A percentile compares a stretch with the other conserved stretches of the same genome.
Evolutionary conservation across 2,329 filamentous ascomycete genomes (phyloP).

Genomic region (Alternaria brassicae): DNA sequence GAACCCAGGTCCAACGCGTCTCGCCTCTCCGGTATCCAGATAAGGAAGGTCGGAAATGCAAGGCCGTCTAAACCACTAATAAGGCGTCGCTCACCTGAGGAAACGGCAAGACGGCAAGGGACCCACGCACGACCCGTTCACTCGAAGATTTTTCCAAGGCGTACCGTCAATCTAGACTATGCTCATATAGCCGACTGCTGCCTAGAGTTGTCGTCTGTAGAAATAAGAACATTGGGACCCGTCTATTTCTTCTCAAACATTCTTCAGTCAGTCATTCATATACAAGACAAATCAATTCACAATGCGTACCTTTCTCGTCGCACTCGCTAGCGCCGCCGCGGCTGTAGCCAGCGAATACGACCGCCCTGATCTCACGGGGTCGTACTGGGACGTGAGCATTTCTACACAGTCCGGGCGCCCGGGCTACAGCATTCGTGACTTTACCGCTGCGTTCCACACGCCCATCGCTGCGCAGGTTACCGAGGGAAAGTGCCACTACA

Average conservation of each 20-base stretch:
- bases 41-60: neutral
- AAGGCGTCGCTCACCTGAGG: neutral
- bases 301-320: neutral
- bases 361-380: neutral
- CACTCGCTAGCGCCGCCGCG: neutral
- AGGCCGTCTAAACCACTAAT: neutral
- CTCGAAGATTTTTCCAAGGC: neutral
- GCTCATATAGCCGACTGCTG: neutral
- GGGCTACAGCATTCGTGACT: neutral
- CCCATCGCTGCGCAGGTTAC: neutral
- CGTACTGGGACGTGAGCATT: neutral
- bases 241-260: neutral
- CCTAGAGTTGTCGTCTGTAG: neutral
- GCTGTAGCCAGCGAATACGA: neutral
- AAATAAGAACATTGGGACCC: neutral
- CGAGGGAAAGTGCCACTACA: neutral
- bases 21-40: neutral
- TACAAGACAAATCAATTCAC: neutral
- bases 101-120: neutral
- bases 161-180: neutral
- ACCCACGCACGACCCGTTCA: neutral
- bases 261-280: neutral
- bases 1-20: neutral
- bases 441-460: neutral
- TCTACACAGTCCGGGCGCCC: neutral